Evolutionary conservation across 2,329 filamentous ascomycete species (phyloP).

Genomic region (Juglanconis sp.): DNA sequence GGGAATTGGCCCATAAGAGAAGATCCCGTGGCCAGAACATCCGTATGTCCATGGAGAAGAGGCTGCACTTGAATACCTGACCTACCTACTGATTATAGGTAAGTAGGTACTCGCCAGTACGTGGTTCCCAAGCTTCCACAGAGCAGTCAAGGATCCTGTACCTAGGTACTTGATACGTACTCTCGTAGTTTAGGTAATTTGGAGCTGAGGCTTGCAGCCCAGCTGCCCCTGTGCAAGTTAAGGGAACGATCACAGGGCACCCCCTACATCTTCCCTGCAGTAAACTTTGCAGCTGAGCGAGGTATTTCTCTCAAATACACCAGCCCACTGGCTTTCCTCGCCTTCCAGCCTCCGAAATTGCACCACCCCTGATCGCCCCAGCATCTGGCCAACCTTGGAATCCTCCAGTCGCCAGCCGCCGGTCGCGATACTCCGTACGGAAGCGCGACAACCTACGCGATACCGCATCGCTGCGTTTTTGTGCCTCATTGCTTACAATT

Average conservation of each 20-base stretch:
- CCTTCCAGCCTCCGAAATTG: not conserved
- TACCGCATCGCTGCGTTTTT: not conserved
- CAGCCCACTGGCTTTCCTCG: not conserved
- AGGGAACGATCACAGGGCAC: not conserved
- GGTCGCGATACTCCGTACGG: slow-evolving; percentile 8
- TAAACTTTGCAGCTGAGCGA: not conserved
- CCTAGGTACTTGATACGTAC: too few relatives aligned
- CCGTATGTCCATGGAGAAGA: too few relatives aligned
- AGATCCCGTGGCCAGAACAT: too few relatives aligned
- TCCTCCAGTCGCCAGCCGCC: not conserved
- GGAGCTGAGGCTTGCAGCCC: too few relatives aligned
- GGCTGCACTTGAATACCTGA: too few relatives aligned
- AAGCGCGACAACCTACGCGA: slow-evolving; percentile 14
- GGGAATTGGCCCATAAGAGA: too few relatives aligned
- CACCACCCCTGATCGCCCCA: not conserved
- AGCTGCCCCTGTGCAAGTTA: not conserved
- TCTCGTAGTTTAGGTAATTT: too few relatives aligned
- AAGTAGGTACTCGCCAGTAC: too few relatives aligned
- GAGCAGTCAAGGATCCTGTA: too few relatives aligned
- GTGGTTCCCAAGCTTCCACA: too few relatives aligned
- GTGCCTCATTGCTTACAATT: slow-evolving; percentile 8
- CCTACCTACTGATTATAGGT: too few relatives aligned
- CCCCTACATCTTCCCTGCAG: not conserved
- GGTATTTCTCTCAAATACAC: not conserved
- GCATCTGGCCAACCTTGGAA: slow-evolving; percentile 2